Evolutionary conservation across 2,329 filamentous ascomycete species (phyloP).

Genomic region (Fusarium citri): DNA sequence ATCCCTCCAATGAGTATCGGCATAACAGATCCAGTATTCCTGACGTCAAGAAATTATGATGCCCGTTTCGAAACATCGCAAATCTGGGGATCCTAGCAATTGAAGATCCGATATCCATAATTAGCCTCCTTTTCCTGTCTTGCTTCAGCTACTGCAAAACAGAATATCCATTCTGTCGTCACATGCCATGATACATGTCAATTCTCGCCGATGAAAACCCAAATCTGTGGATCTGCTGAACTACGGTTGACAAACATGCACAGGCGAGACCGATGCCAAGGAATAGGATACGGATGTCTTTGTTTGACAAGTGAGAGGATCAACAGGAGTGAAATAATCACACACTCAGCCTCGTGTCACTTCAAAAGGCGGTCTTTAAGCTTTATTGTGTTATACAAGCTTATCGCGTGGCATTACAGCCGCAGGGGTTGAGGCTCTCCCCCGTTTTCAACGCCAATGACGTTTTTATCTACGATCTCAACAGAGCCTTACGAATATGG

Average conservation of each 20-base stretch:
- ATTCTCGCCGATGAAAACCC: slow-evolving; percentile 34
- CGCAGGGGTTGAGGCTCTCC: slow-evolving; percentile 19
- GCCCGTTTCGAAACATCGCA: slow-evolving; percentile 31
- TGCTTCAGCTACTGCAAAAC: neutral
- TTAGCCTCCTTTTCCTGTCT: neutral
- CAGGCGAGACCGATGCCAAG: slow-evolving; percentile 38
- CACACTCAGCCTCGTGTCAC: slow-evolving; percentile 22
- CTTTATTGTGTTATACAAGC: slow-evolving; percentile 16
- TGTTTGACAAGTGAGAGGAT: slow-evolving; percentile 11
- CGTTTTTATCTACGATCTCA: slow-evolving; percentile 16
- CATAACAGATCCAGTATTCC: slow-evolving; percentile 23
- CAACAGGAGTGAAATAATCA: neutral
- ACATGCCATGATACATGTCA: slow-evolving; percentile 23
- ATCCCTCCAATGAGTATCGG: slow-evolving; percentile 24
- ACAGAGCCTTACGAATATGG: slow-evolving; percentile 25
- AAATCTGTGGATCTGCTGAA: slow-evolving; percentile 40
- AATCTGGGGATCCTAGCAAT: slow-evolving; percentile 21
- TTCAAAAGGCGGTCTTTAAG: slow-evolving; percentile 16
- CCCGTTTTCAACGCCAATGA: slow-evolving; percentile 25
- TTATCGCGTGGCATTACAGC: slow-evolving; percentile 38
- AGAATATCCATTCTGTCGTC: slow-evolving; percentile 28
- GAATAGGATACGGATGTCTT: slow-evolving; percentile 29
- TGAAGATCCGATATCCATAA: slow-evolving; percentile 26
- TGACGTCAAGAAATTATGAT: slow-evolving; percentile 40
- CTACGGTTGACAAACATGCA: slow-evolving; percentile 7